Evolutionary conservation across 78 protist genomes (phyloP).

Genomic region (Cyanophora paradoxa): DNA sequence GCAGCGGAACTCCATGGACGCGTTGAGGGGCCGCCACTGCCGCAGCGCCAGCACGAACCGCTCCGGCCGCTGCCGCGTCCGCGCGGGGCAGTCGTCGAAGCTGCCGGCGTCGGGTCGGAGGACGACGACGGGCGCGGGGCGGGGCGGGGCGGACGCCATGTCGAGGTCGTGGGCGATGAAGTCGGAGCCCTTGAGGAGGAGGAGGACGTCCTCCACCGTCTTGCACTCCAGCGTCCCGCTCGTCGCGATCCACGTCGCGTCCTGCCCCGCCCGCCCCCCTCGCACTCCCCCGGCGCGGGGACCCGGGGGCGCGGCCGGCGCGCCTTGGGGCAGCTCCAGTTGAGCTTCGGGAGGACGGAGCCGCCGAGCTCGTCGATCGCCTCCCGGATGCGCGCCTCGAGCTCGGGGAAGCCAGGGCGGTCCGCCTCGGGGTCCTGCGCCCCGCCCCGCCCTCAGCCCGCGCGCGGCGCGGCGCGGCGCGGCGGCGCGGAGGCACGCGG

Average conservation of each 20-base stretch:
- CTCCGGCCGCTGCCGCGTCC: not conserved
- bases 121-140: no score
- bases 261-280: no score
- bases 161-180: constrained; percentile 40
- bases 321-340: constrained; percentile 55
- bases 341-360: constrained; percentile 39
- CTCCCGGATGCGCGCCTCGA: constrained; percentile 7
- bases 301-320: no score
- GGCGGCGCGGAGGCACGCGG: constrained; percentile 35
- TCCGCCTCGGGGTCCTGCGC: constrained; percentile 5
- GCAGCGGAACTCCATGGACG: constrained; percentile 54
- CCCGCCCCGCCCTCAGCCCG: no score
- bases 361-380: constrained; percentile 44
- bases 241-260: constrained; percentile 41
- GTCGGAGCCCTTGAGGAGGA: constrained; percentile 50
- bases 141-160: constrained; percentile 26
- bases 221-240: constrained; percentile 23
- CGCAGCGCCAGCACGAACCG: constrained; percentile 35
- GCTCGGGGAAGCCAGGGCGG: constrained; percentile 16
- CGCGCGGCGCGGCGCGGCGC: constrained; percentile 3
- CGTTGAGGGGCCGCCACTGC: constrained; percentile 16
- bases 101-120: not conserved
- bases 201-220: constrained; percentile 24
- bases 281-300: no score
- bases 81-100: not conserved